Evolutionary conservation across 352 stramenopile species (phyloP), one percentile per base, ranked within the genome.

Genomic region (Globisporangium mamillatum): DNA sequence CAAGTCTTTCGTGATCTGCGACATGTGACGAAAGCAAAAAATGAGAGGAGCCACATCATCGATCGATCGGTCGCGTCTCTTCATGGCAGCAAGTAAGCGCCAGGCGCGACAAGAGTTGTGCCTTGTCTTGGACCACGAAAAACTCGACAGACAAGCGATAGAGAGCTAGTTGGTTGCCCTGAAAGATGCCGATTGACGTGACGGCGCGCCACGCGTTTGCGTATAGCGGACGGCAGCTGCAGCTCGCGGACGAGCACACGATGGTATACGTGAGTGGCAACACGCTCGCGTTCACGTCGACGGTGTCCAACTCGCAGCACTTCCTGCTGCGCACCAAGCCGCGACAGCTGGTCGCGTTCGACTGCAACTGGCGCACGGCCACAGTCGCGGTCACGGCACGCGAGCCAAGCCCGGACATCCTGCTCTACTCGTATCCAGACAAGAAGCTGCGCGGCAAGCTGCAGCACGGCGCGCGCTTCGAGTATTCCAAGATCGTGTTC

Each of bases 391-490:
- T 93, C 54, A 81, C 80, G 0, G 66, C 72, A 18, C 75, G 80
- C 20, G 84, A 93, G 58, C 81, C 81, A 0, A 70, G 77, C n/a
- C 75, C 81, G 0, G 71, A 79, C 44, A 88, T 94, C 38, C 70
- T 75, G 16, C 68, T 94, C 34, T 91, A 90, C 60, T 88, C 86
- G 74, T 84, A 89, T 32, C 84, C 84, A 1, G 84, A 94, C 74
- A 92, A 92, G 74, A 93, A 91, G 72, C 71, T 78, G 24, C 83
- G 82, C 10, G 76, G 78, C 1, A 84, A 88, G 60, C 70, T 93
- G 9, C 67, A 78, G 52, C 24, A 65, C 38, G 64, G 68, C 14
- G 73, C 75, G 1, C 52, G 74, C 6, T 84, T 89, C 29, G 87
- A 93, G 74, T 91, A 92, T 72, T 80, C 78, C 12, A 69, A 78